These are phyloP conservation scores for Starmera dryadoides DNA, from an alignment of 805 yeast species.

Conservation along the genomic window DNA sequence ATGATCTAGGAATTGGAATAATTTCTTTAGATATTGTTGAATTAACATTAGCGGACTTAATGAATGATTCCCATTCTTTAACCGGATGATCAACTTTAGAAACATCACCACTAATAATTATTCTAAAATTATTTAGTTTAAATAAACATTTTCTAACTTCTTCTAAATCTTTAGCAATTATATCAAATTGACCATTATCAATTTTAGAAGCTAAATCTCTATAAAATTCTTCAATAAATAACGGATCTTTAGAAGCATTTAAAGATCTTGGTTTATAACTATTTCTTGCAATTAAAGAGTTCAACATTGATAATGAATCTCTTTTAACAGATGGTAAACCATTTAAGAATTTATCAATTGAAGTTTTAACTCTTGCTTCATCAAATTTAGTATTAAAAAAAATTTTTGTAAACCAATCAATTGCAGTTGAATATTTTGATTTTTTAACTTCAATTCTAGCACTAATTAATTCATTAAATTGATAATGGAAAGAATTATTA, in stretches of 20 bases:
- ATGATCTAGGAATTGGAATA: slow-evolving; percentile 44
- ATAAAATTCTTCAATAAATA: slow-evolving; percentile 55
- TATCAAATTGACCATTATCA: slow-evolving; percentile 43
- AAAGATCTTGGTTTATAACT: slow-evolving; percentile 55
- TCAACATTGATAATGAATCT: slow-evolving; percentile 48
- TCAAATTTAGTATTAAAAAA: slow-evolving; percentile 67
- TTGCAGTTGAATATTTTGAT: slow-evolving; percentile 57
- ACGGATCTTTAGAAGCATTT: slow-evolving; percentile 55
- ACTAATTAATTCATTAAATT: slow-evolving; percentile 59
- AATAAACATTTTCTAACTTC: slow-evolving; percentile 45
- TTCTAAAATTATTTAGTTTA: slow-evolving; percentile 50
- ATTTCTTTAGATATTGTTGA: slow-evolving; percentile 1
- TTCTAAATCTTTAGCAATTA: slow-evolving; percentile 44
- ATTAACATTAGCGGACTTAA: slow-evolving; percentile 16
- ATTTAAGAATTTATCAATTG: slow-evolving; percentile 34
- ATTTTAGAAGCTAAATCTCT: slow-evolving; percentile 40
- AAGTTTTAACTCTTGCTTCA: slow-evolving; percentile 57
- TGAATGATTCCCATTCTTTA: slow-evolving; percentile 41
- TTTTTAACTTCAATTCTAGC: slow-evolving; percentile 55
- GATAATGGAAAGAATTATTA: slow-evolving; percentile 48
- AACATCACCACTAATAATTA: slow-evolving; percentile 67
- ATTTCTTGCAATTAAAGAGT: slow-evolving; percentile 49
- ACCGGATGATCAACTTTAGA: slow-evolving; percentile 46
- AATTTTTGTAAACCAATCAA: slow-evolving; percentile 68
- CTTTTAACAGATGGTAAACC: slow-evolving; percentile 34